Evolutionary conservation across 768 basidiomycete genomes (phyloP), one percentile per base, ranked within the genome.

Genomic region (Cytidiella melzeri): DNA sequence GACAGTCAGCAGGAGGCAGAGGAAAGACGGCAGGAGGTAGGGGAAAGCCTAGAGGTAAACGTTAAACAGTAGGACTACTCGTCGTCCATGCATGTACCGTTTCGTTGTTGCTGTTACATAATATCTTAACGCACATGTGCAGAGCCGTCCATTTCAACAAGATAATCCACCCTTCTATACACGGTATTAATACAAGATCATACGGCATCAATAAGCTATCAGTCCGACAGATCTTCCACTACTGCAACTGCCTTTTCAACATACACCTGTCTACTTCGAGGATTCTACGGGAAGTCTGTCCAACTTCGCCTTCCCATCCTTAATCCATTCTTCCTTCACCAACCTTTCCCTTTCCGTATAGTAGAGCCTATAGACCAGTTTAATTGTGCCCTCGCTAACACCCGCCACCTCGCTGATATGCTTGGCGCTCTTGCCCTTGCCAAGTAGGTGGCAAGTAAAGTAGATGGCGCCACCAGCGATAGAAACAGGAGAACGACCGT

Each of bases 391-490:
- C 64, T 98, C 95, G 63, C 92, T 93, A 18, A 97, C 92, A 9
- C 93, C 92, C 3, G 92, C 94, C 10, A 97, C 91, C 13, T 75
- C 71, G 54, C 87, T 87, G 61, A 99, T 93, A 61, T 97, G 92
- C 67, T 83, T 82, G 42, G 86, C 76, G 20, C 81, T 76, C 67
- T 89, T 91, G 23, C 70, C 60, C 59, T 81, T 80, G 46, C 85
- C 90, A 59, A 94, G 73, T 38, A 97, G 63, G 56, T 84, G 76
- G 61, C 88, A 89, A 25, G 90, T 89, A 69, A 98, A 97, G 71
- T 87, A 92, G 52, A 99, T 92, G 18, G 92, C 90, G 36, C 91
- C 92, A 37, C 92, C 91, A n/a, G 95, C 96, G 57, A 99, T 93
- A n/a, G 96, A 96, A 45, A 97, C 89, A 1, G 95, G 95, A 59